A percentile compares a stretch with the other conserved stretches of the same genome.
Conservation (phyloP, 2,329 filamentous ascomycete species). For the Hymenoscyphus albidus region DNA sequence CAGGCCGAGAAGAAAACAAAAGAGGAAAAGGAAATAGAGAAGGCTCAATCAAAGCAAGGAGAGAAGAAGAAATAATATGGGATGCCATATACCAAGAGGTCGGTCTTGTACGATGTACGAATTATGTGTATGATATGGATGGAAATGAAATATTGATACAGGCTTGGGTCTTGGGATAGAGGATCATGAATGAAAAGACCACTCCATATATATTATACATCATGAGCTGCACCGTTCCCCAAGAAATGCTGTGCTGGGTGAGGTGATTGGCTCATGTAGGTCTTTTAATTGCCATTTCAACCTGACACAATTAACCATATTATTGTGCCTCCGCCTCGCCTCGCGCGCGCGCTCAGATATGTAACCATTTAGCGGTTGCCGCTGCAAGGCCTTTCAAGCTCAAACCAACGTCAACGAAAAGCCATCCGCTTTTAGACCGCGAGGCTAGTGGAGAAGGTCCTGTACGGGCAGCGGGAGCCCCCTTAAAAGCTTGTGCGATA, state of each 20-base stretch:
- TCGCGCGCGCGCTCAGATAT: neutral
- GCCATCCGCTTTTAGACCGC: neutral
- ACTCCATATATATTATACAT: neutral
- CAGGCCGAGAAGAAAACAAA: constrained; percentile 26
- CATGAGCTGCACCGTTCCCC: neutral
- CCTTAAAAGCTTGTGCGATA: neutral
- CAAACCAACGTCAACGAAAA: too few relatives aligned
- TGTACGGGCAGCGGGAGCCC: neutral
- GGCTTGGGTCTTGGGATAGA: neutral
- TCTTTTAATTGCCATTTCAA: neutral
- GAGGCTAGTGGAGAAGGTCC: neutral
- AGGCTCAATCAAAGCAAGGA: neutral
- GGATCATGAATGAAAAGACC: neutral
- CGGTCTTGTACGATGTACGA: neutral
- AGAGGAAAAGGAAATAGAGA: constrained; percentile 5
- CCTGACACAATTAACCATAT: neutral
- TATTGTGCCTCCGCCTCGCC: neutral
- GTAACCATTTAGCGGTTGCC: neutral
- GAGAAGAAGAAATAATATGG: constrained; percentile 6
- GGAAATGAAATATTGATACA: neutral
- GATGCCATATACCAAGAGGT: neutral
- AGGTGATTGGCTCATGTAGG: neutral
- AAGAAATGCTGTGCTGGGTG: neutral
- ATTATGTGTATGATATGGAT: neutral
- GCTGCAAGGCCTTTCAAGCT: neutral